A percentile compares a stretch with the other conserved stretches of the same genome.
These are phyloP conservation scores for Hypomyces perniciosus DNA, from an alignment of 2,329 filamentous ascomycete genomes.

Conservation along the genomic window DNA sequence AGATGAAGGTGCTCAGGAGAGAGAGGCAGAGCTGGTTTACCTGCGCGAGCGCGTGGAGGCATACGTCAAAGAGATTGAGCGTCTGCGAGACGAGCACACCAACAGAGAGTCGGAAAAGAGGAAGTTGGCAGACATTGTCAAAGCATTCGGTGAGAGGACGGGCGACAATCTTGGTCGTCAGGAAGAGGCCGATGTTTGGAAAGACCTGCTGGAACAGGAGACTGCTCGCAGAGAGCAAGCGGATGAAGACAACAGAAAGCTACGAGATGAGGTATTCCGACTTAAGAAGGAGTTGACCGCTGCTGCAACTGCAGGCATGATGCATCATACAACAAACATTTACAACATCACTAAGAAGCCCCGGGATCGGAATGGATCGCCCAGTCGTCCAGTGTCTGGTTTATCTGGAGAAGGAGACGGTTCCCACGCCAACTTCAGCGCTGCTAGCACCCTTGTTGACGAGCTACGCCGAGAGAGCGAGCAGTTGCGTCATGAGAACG, in stretches of 20 bases:
- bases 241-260: conserved; percentile 78
- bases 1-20: conserved; percentile 57
- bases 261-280: conserved; percentile 78
- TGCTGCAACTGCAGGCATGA: conserved; percentile 20
- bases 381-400: conserved; percentile 45
- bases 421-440: conserved; percentile 47
- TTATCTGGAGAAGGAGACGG: conserved; percentile 46
- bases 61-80: conserved; percentile 77
- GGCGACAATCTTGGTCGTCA: conserved; percentile 47
- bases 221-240: conserved; percentile 81
- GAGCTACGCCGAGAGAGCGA: conserved; percentile 64
- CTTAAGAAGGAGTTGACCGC: conserved; percentile 53
- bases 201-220: conserved; percentile 89
- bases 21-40: conserved; percentile 81
- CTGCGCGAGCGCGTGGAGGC: conserved; percentile 81
- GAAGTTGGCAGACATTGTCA: conserved; percentile 74
- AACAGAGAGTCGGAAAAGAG: conserved; percentile 79
- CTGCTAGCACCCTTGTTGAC: conserved; percentile 65
- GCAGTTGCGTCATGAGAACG: conserved; percentile 84
- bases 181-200: conserved; percentile 79
- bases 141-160: conserved; percentile 44
- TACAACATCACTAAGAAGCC: conserved; percentile 57
- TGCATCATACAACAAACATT: conserved; percentile 59
- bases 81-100: conserved; percentile 70
- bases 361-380: conserved; percentile 36